phyloP scores from a whole-genome alignment of 2,329 filamentous ascomycete genomes.

The Colletotrichum neosansevieriae region DNA sequence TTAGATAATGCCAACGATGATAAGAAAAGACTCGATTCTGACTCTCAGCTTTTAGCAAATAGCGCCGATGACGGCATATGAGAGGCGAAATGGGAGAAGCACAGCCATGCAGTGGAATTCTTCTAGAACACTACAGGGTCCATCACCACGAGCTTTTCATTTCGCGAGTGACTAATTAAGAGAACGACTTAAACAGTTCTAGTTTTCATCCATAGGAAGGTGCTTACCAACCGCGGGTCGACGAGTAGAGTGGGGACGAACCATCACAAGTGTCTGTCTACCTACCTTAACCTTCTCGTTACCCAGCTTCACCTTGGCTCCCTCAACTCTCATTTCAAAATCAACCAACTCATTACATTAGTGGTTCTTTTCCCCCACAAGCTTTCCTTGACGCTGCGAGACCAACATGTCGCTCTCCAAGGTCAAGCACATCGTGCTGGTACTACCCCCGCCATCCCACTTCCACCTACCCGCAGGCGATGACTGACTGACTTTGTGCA shows the following conservation, averaged over 20 bases:
- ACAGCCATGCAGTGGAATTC: constrained; percentile 1
- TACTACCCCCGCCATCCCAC: constrained; percentile 52
- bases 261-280: constrained; percentile 1
- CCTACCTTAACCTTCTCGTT: neutral
- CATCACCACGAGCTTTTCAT: neutral
- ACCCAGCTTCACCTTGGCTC: neutral
- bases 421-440: constrained; percentile 83
- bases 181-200: too few species aligned
- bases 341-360: neutral
- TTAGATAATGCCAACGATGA: neutral
- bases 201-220: neutral
- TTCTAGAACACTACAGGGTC: constrained; percentile 10
- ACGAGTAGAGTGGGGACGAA: constrained; percentile 15
- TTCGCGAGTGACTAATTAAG: too few species aligned
- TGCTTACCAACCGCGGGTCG: constrained; percentile 34
- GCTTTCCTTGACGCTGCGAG: neutral
- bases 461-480: neutral
- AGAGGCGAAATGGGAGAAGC: neutral
- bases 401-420: constrained; percentile 72
- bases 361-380: too few species aligned
- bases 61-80: constrained; percentile 27
- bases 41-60: neutral
- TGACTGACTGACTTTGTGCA: constrained; percentile 44
- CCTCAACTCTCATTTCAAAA: neutral
- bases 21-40: too few species aligned